Conservation (phyloP, 2,329 filamentous ascomycete species). For the Claviceps quebecensis region DNA sequence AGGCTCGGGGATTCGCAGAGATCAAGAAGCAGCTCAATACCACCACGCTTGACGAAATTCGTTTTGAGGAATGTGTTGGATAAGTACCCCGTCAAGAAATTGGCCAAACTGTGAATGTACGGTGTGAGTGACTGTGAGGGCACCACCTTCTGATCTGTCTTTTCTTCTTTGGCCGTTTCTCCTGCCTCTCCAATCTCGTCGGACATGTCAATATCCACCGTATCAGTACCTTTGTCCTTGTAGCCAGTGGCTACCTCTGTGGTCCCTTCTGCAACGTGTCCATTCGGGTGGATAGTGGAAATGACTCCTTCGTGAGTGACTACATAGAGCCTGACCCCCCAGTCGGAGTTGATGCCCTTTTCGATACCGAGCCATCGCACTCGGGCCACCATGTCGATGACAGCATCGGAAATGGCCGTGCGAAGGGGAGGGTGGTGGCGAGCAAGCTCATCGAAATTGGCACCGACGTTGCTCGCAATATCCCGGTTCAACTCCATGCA, state of each 20-base stretch:
- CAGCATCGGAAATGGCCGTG: slow-evolving; percentile 65
- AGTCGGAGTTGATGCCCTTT: slow-evolving; percentile 53
- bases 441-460: slow-evolving; percentile 83
- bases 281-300: slow-evolving; percentile 37
- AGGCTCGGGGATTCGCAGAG: slow-evolving; percentile 72
- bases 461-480: slow-evolving; percentile 61
- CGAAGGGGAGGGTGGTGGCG: slow-evolving; percentile 83
- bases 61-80: slow-evolving; percentile 58
- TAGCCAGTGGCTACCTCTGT: slow-evolving; percentile 20
- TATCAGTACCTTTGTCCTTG: slow-evolving; percentile 23
- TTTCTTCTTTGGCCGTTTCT: slow-evolving; percentile 4
- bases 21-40: slow-evolving; percentile 72
- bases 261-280: slow-evolving; percentile 15
- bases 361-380: slow-evolving; percentile 60
- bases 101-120: slow-evolving; percentile 62
- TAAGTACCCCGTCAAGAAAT: slow-evolving; percentile 64
- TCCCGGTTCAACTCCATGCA: slow-evolving; percentile 61
- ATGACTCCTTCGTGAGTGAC: slow-evolving; percentile 43
- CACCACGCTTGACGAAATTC: slow-evolving; percentile 64
- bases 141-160: slow-evolving; percentile 9
- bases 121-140: slow-evolving; percentile 34
- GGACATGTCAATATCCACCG: slow-evolving; percentile 51
- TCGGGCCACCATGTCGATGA: slow-evolving; percentile 76
- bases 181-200: slow-evolving; percentile 27
- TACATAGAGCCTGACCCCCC: slow-evolving; percentile 67